Base-by-base conservation (phyloP, 2,329 filamentous ascomycete genomes). In the Fusarium guadeloupense region DNA sequence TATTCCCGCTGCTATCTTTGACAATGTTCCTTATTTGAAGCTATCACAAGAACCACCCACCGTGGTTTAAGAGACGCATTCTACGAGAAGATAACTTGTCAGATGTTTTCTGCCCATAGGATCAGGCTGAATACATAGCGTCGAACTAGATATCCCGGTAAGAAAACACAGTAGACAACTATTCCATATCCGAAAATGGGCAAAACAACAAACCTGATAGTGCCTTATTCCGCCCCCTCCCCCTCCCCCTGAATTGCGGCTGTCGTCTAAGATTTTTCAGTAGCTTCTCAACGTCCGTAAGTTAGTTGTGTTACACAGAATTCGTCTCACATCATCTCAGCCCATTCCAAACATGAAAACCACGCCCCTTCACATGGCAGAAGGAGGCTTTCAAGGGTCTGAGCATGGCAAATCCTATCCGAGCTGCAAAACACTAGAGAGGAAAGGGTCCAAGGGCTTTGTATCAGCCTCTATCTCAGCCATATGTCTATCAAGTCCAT, bases 401-500 rank as follows among this genome's bases (percentile, higher is more conserved):
- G 37, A 20, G 26, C 42, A 50, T 53, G 17, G 28, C 9, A 40
- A 43, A 33, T 17, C 45, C 37, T 59, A 20, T 37, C 33, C 28
- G 34, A 39, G 20, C 28, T 59, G 23, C 28, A 59, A 59, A 59
- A 33, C 55, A 33, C n/a, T 28, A 34, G 25, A 33, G 43, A n/a
- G n/a, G n/a, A 19, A 46, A 51, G 54, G 54, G 59, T 55, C 48
- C 59, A 64, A 45, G 41, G 49, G 39, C 33, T 21, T 38, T 55
- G 49, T 64, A 38, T 61, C 48, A 61, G 48, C 54, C 46, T 42
- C 21, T 9, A 55, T 55, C 31, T 63, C 59, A 63, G 54, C 54
- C 37, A 58, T 17, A 14, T 6, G 19, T 25, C 23, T 25, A 25
- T 9, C 23, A 25, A 25, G 9, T 9, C 23, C 23, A 25, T 25